Evolutionary conservation across 768 basidiomycete genomes (phyloP).

Genomic region (Tricholoma furcatifolium): DNA sequence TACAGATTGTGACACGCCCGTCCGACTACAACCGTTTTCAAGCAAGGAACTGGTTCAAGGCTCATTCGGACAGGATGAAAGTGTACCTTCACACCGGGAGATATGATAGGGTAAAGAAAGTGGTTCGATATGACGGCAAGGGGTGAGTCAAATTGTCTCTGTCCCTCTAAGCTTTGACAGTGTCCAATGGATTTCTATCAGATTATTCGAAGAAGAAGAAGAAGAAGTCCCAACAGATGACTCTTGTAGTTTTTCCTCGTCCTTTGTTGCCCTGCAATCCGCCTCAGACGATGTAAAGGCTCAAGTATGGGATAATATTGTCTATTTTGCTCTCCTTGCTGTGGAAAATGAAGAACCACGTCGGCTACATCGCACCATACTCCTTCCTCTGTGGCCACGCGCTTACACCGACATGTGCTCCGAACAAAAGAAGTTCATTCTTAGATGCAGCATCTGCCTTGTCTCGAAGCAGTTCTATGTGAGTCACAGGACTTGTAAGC

Average conservation of each 20-base stretch:
- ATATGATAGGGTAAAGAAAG: too few relatives aligned
- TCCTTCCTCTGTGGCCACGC: too few relatives aligned
- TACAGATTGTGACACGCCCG: background rate
- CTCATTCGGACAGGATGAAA: background rate
- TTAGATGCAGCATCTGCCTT: background rate
- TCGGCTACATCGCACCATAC: background rate
- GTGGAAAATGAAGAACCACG: background rate
- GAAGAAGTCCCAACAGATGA: background rate
- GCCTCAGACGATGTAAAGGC: background rate
- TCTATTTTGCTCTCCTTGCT: constrained; percentile 4
- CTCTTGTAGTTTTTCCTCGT: background rate
- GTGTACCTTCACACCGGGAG: too few relatives aligned
- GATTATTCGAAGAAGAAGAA: too few relatives aligned
- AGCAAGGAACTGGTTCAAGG: background rate
- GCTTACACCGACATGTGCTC: too few relatives aligned
- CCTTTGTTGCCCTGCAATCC: constrained; percentile 7
- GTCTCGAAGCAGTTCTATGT: constrained; percentile 8
- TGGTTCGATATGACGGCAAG: too few relatives aligned
- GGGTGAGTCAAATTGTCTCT: too few relatives aligned
- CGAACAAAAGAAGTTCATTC: background rate
- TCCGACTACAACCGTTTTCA: background rate
- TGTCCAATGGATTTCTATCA: too few relatives aligned
- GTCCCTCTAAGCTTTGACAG: too few relatives aligned
- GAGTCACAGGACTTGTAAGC: background rate
- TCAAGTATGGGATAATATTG: constrained; percentile 1